Base-by-base conservation (phyloP, 495 filamentous ascomycete genomes). In the Penicillium psychrofluorescens region DNA sequence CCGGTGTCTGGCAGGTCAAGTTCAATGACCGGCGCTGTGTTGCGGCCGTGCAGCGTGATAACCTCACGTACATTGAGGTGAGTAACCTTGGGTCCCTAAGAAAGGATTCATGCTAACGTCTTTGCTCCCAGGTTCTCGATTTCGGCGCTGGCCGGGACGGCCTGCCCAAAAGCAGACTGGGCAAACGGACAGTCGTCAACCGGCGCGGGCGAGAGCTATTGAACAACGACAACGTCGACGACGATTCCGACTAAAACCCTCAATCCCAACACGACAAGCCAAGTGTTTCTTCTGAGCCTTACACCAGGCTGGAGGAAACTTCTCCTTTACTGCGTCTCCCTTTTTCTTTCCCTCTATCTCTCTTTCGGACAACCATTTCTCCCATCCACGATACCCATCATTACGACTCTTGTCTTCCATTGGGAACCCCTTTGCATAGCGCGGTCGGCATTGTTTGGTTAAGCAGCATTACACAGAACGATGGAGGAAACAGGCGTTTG, bases 1-100 rank as follows among this genome's bases (percentile, higher is more conserved):
- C 83, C 53, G 88, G 89, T 8, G 92, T 99, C 34, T 99, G 92
- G 92, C 92, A 99, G 68, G 92, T 99, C 55, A 89, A 89, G 58
- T 99, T 99, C 65, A 90, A 99, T 61, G 87, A 95, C 59, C 77
- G 92, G 46, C 74, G 90, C 63, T 99, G 92, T 62, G 92, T 99
- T 36, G 92, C 92, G 39, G 92, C 92, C 29, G 92, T 99, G 49
- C 94, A 99, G 71, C 76, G 92, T 35, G 87, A 94, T 41, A 83
- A 81, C 50, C 58, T 95, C 54, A 97, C 94, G 6, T 97, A 95
- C 56, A 88, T 99, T 38, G 92, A 99, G 80, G 92, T 97, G 62
- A 74, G 83, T 65, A 42, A 38, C 11, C 28, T 36, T 35, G 54
- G 59, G 53, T 41, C 32, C 47, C 22, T 41, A 30, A 27, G 16